A percentile compares a stretch with the other conserved stretches of the same genome.
Conservation (phyloP, 1,139 yeast species). For the Taphrina populina region DNA sequence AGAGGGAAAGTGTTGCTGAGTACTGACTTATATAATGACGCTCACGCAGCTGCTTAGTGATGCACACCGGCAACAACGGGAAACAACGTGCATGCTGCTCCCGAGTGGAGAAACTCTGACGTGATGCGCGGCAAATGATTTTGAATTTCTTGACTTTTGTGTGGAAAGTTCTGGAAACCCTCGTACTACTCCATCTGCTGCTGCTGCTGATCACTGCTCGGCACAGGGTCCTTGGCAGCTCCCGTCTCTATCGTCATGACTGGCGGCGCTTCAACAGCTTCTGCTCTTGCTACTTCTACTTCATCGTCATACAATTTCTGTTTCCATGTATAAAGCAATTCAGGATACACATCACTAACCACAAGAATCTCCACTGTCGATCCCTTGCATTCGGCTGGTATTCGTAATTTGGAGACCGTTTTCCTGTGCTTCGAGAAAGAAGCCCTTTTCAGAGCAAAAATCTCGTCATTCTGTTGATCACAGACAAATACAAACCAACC, state of each 20-base stretch:
- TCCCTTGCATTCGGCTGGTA: slow-evolving; percentile 48
- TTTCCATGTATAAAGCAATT: slow-evolving; percentile 1
- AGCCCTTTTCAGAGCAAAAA: slow-evolving; percentile 33
- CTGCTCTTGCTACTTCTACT: background rate
- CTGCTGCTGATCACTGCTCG: background rate
- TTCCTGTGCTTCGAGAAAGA: slow-evolving; percentile 9
- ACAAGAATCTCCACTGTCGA: slow-evolving; percentile 13
- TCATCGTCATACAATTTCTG: background rate
- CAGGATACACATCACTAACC: slow-evolving; percentile 27
- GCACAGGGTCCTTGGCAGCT: slow-evolving; percentile 5
- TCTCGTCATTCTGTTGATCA: slow-evolving; percentile 29
- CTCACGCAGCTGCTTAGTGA: too few species aligned
- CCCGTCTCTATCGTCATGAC: slow-evolving; percentile 24
- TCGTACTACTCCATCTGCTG: slow-evolving; percentile 29
- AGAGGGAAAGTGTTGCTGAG: too few species aligned
- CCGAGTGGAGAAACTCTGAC: too few species aligned
- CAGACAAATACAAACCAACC: slow-evolving; percentile 68
- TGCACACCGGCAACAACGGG: too few species aligned
- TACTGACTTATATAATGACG: too few species aligned
- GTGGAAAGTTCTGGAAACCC: too few species aligned
- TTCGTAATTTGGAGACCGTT: slow-evolving; percentile 18
- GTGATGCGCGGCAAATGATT: too few species aligned
- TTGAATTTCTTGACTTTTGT: too few species aligned
- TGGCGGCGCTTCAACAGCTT: background rate
- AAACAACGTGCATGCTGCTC: too few species aligned